Base-by-base conservation (phyloP, 2,329 filamentous ascomycete genomes). In the Endocalyx cinctus region DNA sequence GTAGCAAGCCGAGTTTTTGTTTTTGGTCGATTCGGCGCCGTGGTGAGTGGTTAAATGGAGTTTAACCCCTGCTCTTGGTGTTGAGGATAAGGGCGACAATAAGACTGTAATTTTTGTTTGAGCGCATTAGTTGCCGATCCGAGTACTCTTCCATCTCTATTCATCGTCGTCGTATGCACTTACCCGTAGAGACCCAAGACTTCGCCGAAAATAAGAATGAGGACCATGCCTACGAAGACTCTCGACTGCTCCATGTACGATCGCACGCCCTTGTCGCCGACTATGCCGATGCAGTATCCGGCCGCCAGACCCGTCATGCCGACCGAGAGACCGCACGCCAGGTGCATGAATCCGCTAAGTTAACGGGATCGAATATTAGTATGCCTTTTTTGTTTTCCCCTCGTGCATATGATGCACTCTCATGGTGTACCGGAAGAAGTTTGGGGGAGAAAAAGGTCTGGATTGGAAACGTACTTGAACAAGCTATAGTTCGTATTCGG, bases 151-250 rank as follows among this genome's bases (percentile, higher is more conserved):
- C n/a, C n/a, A n/a, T n/a, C n/a, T n/a, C n/a, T n/a, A n/a, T n/a
- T n/a, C n/a, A n/a, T n/a, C n/a, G 25, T 23, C 19, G 17, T 20
- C 12, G 7, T 5, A 17, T 25, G 16, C 10, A 31, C 82, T 48
- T 72, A 95, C 87, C 92, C 92, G 55, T 98, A 98, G 19, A 98
- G 81, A 61, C 92, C 92, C 58, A 98, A 61, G 13, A 98, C 92
- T 72, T 98, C 92, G 37, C 87, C 92, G 59, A 98, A 98, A 77
- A 98, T 98, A 44, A 97, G 75, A 50, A 97, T 97, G 52, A 98
- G 68, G 29, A 98, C 90, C 92, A 97, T 97, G 62, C 92, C 92
- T 31, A 98, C 92, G 52, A 96, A 98, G 47, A 98, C 84, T 44
- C 90, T 79, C 31, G 86, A 94, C 64, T 98, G 92, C 54, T 87